Evolutionary conservation across 2,329 filamentous ascomycete species (phyloP).

Genomic region (Colletotrichum sp.): DNA sequence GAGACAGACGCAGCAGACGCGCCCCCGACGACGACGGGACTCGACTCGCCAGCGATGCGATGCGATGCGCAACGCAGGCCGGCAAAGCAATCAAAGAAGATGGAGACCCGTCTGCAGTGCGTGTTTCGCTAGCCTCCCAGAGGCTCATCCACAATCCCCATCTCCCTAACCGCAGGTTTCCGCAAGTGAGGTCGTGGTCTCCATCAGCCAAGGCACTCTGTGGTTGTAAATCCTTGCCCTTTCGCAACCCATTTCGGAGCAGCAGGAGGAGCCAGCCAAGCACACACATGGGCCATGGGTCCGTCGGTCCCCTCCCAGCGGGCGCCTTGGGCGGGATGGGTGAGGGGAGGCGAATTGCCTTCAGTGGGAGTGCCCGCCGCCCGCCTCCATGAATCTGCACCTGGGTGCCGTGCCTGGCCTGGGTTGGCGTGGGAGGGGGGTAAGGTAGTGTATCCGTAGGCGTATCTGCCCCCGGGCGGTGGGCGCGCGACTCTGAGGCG

Average conservation of each 20-base stretch:
- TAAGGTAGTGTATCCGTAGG: not conserved
- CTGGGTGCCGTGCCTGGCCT: not conserved
- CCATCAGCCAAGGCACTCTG: slow-evolving; percentile 11
- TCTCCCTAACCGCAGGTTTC: slow-evolving; percentile 7
- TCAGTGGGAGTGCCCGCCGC: slow-evolving; percentile 13
- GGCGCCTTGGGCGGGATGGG: not conserved
- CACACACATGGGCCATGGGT: not conserved
- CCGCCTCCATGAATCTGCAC: slow-evolving; percentile 6
- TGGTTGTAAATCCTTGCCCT: not conserved
- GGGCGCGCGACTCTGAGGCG: not conserved
- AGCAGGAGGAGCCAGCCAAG: not conserved
- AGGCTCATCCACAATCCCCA: not conserved
- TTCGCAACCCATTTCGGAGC: slow-evolving; percentile 7
- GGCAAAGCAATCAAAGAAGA: not conserved
- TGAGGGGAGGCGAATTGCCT: not conserved
- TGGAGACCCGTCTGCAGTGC: not conserved
- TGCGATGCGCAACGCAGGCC: not conserved
- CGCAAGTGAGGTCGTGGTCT: slow-evolving; percentile 7
- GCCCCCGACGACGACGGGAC: not conserved
- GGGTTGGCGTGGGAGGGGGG: not conserved
- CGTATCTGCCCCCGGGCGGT: not conserved
- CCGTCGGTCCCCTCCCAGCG: not conserved
- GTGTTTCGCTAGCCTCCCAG: slow-evolving; percentile 10
- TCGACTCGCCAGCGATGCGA: not conserved
- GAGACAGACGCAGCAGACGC: not conserved